Evolutionary conservation across 108 stramenopile species (phyloP).

Genomic region (Pelagomonas calceolata): DNA sequence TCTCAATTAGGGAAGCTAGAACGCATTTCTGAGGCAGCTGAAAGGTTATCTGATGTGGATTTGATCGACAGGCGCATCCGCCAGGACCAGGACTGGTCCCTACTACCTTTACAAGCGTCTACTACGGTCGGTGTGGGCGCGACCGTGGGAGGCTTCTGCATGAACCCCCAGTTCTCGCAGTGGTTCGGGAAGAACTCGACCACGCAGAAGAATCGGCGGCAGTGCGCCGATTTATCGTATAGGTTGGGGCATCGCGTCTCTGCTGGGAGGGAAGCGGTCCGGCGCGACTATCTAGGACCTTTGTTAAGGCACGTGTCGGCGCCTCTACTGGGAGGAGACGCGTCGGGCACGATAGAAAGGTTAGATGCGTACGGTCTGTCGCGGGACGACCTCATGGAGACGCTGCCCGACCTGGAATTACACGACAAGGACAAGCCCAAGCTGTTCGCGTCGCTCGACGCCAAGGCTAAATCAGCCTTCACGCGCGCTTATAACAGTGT

Average conservation of each 20-base stretch:
- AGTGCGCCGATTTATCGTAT: constrained; percentile 69
- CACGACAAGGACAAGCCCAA: constrained; percentile 2
- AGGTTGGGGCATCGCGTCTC: constrained; percentile 71
- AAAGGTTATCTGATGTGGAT: constrained; percentile 74
- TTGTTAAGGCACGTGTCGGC: constrained; percentile 48
- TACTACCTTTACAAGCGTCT: constrained; percentile 65
- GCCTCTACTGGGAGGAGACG: constrained; percentile 38
- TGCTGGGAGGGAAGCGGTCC: constrained; percentile 49
- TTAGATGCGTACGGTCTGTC: constrained; percentile 88
- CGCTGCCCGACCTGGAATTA: constrained; percentile 61
- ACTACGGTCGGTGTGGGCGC: constrained; percentile 75
- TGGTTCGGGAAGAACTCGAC: constrained; percentile 91
- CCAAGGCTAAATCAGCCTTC: constrained; percentile 67
- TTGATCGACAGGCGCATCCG: constrained; percentile 61
- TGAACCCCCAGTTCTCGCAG: constrained; percentile 71
- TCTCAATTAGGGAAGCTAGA: constrained; percentile 35
- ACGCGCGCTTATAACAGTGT: constrained; percentile 69
- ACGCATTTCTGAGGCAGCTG: constrained; percentile 61
- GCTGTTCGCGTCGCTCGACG: constrained; percentile 45
- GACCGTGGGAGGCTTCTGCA: constrained; percentile 56
- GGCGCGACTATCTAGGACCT: constrained; percentile 65
- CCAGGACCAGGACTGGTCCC: constrained; percentile 80
- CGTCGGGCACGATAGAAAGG: constrained; percentile 52
- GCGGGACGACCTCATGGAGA: constrained; percentile 84
- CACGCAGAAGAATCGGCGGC: constrained; percentile 59